These are phyloP conservation scores for Coniella lustricola DNA, from an alignment of 2,329 filamentous ascomycete genomes.

Conservation along the genomic window DNA sequence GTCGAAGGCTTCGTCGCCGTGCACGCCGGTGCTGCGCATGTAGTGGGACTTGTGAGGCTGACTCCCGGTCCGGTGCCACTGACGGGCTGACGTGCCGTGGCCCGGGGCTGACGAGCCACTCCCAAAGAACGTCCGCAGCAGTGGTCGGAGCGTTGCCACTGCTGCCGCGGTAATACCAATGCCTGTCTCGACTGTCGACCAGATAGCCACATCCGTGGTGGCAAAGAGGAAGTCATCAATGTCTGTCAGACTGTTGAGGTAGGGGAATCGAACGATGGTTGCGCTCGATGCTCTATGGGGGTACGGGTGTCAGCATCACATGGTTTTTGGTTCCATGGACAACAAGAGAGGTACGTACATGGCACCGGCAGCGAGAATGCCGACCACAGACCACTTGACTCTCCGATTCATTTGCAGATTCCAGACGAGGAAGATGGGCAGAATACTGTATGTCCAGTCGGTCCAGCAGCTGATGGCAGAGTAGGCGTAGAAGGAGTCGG, in stretches of 20 bases:
- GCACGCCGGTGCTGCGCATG: no score
- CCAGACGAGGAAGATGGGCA: constrained; percentile 7
- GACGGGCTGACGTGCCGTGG: not conserved
- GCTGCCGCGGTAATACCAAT: constrained; percentile 5
- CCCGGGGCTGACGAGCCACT: not conserved
- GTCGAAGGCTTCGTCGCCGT: not conserved
- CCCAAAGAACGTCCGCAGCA: not conserved
- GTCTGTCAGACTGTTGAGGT: not conserved
- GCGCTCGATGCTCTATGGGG: not conserved
- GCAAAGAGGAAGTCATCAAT: constrained; percentile 2
- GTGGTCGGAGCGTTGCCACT: constrained; percentile 4
- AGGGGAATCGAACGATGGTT: not conserved
- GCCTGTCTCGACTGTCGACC: constrained; percentile 6
- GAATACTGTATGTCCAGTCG: constrained; percentile 2
- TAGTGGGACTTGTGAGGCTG: not conserved
- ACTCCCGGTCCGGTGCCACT: not conserved
- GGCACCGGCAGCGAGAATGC: not conserved
- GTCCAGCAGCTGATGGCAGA: constrained; percentile 3
- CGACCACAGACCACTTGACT: not conserved
- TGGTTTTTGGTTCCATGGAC: not conserved
- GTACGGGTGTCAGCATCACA: not conserved
- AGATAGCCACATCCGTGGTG: constrained; percentile 7
- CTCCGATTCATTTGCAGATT: not conserved
- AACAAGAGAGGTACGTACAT: not conserved
- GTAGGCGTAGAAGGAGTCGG: not conserved